Evolutionary conservation across 352 stramenopile species (phyloP).

Genomic region (Globisporangium cederbergense): DNA sequence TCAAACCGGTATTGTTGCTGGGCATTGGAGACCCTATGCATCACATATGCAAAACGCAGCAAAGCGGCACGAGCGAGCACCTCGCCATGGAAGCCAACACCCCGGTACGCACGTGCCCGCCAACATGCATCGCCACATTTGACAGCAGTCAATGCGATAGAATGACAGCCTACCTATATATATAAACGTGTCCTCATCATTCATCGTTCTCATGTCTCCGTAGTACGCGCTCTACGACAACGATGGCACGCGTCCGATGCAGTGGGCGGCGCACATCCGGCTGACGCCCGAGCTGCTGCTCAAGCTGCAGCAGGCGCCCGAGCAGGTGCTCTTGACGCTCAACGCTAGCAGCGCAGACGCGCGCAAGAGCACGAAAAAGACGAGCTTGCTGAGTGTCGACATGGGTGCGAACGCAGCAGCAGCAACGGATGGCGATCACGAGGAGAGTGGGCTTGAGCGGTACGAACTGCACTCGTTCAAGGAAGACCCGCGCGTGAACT

Average conservation of each 20-base stretch:
- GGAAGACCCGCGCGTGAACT: slow-evolving; percentile 66
- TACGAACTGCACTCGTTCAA: slow-evolving; percentile 80
- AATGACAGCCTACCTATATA: not conserved
- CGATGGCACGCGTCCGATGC: slow-evolving; percentile 23
- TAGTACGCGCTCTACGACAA: slow-evolving; percentile 73
- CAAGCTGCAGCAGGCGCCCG: slow-evolving; percentile 39
- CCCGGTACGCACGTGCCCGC: not conserved
- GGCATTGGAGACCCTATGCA: not conserved
- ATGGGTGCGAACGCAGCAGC: slow-evolving; percentile 2
- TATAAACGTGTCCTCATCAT: not conserved
- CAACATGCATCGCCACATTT: not conserved
- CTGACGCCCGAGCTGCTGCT: slow-evolving; percentile 72
- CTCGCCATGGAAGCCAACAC: slow-evolving; percentile 15
- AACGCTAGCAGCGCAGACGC: slow-evolving; percentile 11
- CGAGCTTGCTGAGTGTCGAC: slow-evolving; percentile 48
- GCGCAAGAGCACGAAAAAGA: slow-evolving; percentile 32
- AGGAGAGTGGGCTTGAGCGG: slow-evolving; percentile 23
- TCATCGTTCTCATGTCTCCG: not conserved
- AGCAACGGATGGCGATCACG: slow-evolving; percentile 14
- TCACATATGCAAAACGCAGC: too few relatives aligned
- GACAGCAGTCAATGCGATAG: not conserved
- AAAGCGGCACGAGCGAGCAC: not conserved
- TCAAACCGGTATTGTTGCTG: not conserved
- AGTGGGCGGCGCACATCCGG: slow-evolving; percentile 69
- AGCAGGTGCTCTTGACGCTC: slow-evolving; percentile 28